Base-by-base conservation (phyloP, 352 stramenopile genomes). In the Achlya hypogyna region DNA sequence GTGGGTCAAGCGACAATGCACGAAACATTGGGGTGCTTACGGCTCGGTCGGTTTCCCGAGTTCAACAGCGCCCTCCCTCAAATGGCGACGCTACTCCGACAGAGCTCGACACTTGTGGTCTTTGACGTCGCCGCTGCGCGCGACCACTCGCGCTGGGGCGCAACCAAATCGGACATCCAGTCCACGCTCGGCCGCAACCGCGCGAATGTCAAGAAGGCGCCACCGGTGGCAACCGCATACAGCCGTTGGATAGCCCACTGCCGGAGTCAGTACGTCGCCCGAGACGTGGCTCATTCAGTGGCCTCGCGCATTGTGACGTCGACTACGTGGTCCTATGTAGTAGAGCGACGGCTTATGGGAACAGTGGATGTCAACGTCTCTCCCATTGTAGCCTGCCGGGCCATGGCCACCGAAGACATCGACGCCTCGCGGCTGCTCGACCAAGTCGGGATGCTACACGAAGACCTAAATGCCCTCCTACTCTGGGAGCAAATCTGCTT, bases 401-500 rank as follows among this genome's bases (percentile, higher is more conserved):
- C 28, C 18, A 67, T 67, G 60, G n/a, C 42, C 12, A 20, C 18
- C 20, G 27, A 67, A 25, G 60, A 67, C 34, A 45, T 54, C 20
- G 49, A 60, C 28, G 60, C 32, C 22, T 47, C 40, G 22, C 23
- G 40, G 6, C 27, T 59, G 34, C 18, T 54, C n/a, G 32, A 42
- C 9, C 42, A 40, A 12, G 34, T 58, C 3, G 40, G 16, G 14
- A 67, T 67, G 42, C 16, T 25, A 14, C 1, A 4, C n/a, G 25
- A 35, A 14, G 60, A 67, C 40, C 2, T 58, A 0, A 40, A 67
- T 31, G 51, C 47, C 4, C n/a, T 40, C 28, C 18, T 54, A 5
- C 20, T 49, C 14, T 28, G n/a, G 6, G 60, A 67, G 35, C 47
- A 25, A 2, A 20, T 59, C 10, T 18, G 28, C 2, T 59, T 67